Evolutionary conservation across 108 stramenopile species (phyloP).

Genomic region (Cyclotella baltica): DNA sequence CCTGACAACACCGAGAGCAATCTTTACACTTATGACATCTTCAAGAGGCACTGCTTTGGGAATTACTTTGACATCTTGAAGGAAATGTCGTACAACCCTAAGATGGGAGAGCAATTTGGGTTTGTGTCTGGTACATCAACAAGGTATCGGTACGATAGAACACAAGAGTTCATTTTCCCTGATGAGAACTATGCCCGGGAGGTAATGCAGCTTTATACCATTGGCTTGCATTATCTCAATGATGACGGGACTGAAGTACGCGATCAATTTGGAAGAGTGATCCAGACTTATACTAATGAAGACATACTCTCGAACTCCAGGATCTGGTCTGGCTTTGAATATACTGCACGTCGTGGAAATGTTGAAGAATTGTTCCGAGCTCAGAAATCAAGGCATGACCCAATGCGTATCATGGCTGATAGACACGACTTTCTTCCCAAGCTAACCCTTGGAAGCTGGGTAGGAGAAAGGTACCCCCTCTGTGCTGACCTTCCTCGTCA

Average conservation of each 20-base stretch:
- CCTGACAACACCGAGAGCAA: constrained; percentile 54
- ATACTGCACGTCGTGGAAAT: constrained; percentile 48
- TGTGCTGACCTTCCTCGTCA: constrained; percentile 57
- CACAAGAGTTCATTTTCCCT: constrained; percentile 44
- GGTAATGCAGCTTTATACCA: constrained; percentile 61
- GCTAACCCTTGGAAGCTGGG: constrained; percentile 55
- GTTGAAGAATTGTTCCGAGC: constrained; percentile 52
- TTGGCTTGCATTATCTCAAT: constrained; percentile 52
- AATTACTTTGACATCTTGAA: constrained; percentile 59
- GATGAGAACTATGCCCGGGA: constrained; percentile 67
- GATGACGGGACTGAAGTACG: constrained; percentile 55
- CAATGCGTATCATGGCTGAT: constrained; percentile 53
- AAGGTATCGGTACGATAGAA: no score
- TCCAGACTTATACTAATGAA: constrained; percentile 56
- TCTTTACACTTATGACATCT: constrained; percentile 65
- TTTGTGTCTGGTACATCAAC: no score
- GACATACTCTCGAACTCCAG: constrained; percentile 56
- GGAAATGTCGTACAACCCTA: constrained; percentile 61
- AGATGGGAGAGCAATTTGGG: constrained; percentile 63
- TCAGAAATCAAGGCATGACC: constrained; percentile 54
- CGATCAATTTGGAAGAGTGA: constrained; percentile 39
- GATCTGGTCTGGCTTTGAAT: constrained; percentile 58
- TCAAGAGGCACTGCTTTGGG: constrained; percentile 70
- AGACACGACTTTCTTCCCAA: constrained; percentile 64
- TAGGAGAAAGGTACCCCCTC: constrained; percentile 63